Base-by-base conservation (phyloP, 148 eudicot species). In the Camellia granthamiana region DNA sequence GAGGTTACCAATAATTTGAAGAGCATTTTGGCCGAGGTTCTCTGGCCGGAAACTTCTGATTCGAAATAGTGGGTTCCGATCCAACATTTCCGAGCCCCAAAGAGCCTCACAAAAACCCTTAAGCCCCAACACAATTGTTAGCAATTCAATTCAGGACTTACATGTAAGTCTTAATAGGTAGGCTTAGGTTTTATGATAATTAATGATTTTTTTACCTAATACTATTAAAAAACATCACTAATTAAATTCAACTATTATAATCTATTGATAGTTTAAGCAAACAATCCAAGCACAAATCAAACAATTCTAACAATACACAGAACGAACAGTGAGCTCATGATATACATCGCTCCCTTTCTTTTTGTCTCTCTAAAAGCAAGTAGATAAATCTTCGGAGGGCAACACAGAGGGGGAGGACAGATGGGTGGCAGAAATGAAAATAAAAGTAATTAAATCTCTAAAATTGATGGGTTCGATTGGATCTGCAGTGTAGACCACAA, bases 1-100 rank as follows among this genome's bases (percentile, higher is more conserved):
- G 41, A 95, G 89, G 81, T 93, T 91, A 15, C 92, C 91, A 63
- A 91, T 92, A 89, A 95, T 60, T 2, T 91, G 85, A 56, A 95
- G 68, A 59, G 90, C 95, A 82, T 92, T 88, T 81, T 88, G 98
- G 18, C 95, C 95, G 6, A 92, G 83, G 83, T 90, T 92, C 62
- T 91, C 97, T 1, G 95, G 89, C 77, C 95, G 86, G 80, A 91
- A 89, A 81, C 87, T 82, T 71, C 83, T 91, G 21, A 74, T 44
- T 54, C 97, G 78, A 46, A 84, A 69, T 19, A 87, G 85, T 16
- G 85, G 82, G 62, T 89, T 72, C 41, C 97, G 90, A 46, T 92
- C 91, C 69, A 83, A 55, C 94, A 92, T 92, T 76, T 85, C 88
- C n/a, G 38, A 47, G 54, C 41, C 46, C 43, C 43, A 52, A 38